Base-by-base conservation (phyloP, 2,329 filamentous ascomycete species). In the Chaetomium strumarium region DNA sequence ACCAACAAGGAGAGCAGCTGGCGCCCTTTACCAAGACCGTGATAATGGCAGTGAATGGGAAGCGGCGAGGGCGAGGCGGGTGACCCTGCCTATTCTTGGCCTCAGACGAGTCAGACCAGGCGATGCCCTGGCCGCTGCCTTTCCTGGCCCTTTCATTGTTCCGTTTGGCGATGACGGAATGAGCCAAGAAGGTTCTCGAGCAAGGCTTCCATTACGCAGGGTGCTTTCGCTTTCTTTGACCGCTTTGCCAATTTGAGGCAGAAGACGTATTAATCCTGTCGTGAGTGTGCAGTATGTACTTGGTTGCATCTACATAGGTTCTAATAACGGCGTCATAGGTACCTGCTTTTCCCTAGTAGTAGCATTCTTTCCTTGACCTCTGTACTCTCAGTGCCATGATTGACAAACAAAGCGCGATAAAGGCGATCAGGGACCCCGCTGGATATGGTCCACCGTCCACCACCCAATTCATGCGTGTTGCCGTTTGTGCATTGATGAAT, bases 1-100 rank as follows among this genome's bases (percentile, higher is more conserved):
- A 55, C 49, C 53, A 50, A 37, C 39, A 30, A 11, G 40, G 14
- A 37, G 5, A 37, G 7, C 34, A 13, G 13, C 14, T 8, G 7
- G 7, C 34, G 16, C 38, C 20, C 5, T 20, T 16, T 24, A 39
- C 33, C 36, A 42, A 39, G 36, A 30, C 20, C 33, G 16, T 17
- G 44, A 8, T 19, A 49, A 46, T 14, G n/a, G n/a, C n/a, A n/a
- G n/a, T n/a, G n/a, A n/a, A n/a, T n/a, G 38, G 46, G 42, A 47
- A 33, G 20, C 36, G 39, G 38, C 45, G 50, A 43, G 33, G 46
- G 19, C 46, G n/a, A 5, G 40, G 51, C 46, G 33, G 46, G 36
- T 53, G 51, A 53, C 51, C 51, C 46, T 31, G 20, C 7, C 43
- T 50, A 47, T 54, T 48, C 43, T 50, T 50, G 52, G 51, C 33